phyloP scores from a whole-genome alignment of 371 early-diverging fungal species.

The Thermomucor indicae-seudaticae region DNA sequence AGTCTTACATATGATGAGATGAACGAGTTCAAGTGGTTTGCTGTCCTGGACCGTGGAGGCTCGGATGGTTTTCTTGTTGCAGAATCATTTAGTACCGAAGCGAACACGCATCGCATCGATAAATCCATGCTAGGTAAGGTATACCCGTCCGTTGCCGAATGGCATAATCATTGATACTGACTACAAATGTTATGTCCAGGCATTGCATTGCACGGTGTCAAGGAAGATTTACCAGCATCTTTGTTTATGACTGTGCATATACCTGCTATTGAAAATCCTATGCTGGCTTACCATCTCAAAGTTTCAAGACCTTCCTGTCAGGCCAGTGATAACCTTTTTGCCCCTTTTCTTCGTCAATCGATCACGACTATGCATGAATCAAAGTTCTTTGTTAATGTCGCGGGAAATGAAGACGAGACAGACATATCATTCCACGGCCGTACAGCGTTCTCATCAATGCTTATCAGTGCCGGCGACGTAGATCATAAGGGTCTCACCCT shows the following conservation, averaged over 20 bases:
- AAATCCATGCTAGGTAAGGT: slow-evolving; percentile 45
- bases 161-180: too few species aligned
- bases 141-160: too few species aligned
- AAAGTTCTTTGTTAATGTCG: slow-evolving; percentile 59
- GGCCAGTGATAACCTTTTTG: slow-evolving; percentile 34
- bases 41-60: slow-evolving; percentile 31
- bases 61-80: slow-evolving; percentile 47
- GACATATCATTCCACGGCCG: slow-evolving; percentile 73
- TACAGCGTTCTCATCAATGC: slow-evolving; percentile 52
- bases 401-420: slow-evolving; percentile 24
- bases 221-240: slow-evolving; percentile 22
- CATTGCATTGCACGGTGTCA: slow-evolving; percentile 38
- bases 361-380: slow-evolving; percentile 70
- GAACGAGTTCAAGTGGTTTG: slow-evolving; percentile 40
- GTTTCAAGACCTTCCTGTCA: slow-evolving; percentile 45
- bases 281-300: slow-evolving; percentile 56
- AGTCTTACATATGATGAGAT: slow-evolving; percentile 37
- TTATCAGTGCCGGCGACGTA: slow-evolving; percentile 22
- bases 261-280: slow-evolving; percentile 57
- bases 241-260: slow-evolving; percentile 51
- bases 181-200: too few species aligned
- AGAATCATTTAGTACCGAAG: slow-evolving; percentile 39
- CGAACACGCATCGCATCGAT: slow-evolving; percentile 24
- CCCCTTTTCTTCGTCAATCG: slow-evolving; percentile 64
- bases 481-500: slow-evolving; percentile 52